Conservation (phyloP, 2,329 filamentous ascomycete genomes). For the Aspergillus pseudoglaucus region DNA sequence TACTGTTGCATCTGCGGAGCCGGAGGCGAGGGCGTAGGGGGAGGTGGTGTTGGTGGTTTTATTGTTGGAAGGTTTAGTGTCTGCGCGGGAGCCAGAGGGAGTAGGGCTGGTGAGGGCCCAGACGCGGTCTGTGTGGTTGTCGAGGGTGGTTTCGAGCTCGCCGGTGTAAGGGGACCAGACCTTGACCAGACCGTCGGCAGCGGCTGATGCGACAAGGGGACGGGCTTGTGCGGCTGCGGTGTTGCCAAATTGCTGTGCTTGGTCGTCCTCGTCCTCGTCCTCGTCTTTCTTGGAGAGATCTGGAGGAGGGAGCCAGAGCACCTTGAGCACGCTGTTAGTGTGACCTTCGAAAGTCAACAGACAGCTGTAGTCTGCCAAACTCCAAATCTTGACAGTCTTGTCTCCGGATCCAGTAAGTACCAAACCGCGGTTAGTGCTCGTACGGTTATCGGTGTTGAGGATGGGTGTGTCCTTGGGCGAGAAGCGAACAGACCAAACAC, state of each 20-base stretch:
- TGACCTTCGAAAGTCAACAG: slow-evolving; percentile 93
- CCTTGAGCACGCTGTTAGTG: slow-evolving; percentile 90
- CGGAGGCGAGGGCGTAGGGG: slow-evolving; percentile 73
- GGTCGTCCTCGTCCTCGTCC: slow-evolving; percentile 27
- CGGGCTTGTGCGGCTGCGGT: slow-evolving; percentile 26
- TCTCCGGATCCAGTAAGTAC: slow-evolving; percentile 89
- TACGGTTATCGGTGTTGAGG: slow-evolving; percentile 63
- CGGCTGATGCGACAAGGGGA: slow-evolving; percentile 66
- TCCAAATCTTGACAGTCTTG: slow-evolving; percentile 96
- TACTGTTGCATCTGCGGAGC: slow-evolving; percentile 84
- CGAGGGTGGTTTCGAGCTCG: slow-evolving; percentile 80
- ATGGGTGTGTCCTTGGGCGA: slow-evolving; percentile 73
- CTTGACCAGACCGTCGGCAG: slow-evolving; percentile 91
- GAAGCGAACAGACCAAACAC: slow-evolving; percentile 94
- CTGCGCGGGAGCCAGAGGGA: slow-evolving; percentile 27
- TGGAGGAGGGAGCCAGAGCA: slow-evolving; percentile 68
- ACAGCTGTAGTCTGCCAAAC: slow-evolving; percentile 82
- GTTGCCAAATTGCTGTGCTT: slow-evolving; percentile 17
- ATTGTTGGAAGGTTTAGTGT: slow-evolving; percentile 23
- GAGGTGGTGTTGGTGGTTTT: slow-evolving; percentile 15
- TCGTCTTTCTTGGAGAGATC: slow-evolving; percentile 30
- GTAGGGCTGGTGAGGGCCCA: slow-evolving; percentile 75
- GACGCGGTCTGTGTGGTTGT: slow-evolving; percentile 94
- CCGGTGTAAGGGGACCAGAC: slow-evolving; percentile 86
- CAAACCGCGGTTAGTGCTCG: slow-evolving; percentile 68